Evolutionary conservation across 2,329 filamentous ascomycete genomes (phyloP).

Genomic region (Penicillium sumatraense): DNA sequence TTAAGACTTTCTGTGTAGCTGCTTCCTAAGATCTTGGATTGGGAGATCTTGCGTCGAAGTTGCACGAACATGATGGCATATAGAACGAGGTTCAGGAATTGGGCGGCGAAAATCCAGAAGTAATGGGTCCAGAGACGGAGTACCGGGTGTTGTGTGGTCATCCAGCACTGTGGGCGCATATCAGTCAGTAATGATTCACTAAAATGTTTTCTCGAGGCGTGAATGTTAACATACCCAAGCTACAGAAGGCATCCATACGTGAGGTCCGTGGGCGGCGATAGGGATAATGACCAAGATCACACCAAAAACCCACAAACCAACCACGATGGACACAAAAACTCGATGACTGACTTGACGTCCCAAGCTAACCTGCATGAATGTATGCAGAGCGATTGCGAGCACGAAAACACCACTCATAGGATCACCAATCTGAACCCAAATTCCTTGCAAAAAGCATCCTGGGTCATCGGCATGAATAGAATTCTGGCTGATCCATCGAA

Average conservation of each 20-base stretch:
- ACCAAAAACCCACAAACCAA: conserved; percentile 49
- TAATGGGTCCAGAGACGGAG: conserved; percentile 55
- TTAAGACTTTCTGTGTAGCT: conserved; percentile 33
- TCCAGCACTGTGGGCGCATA: conserved; percentile 51
- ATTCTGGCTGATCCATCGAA: conserved; percentile 48
- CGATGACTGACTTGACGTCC: conserved; percentile 47
- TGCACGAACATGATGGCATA: conserved; percentile 53
- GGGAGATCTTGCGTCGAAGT: conserved; percentile 44
- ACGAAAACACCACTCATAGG: conserved; percentile 54
- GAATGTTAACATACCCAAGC: conserved; percentile 48
- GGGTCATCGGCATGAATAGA: conserved; percentile 45
- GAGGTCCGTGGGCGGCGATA: conserved; percentile 40
- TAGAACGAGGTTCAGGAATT: conserved; percentile 53
- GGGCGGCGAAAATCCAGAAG: conserved; percentile 56
- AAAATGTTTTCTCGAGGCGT: background rate
- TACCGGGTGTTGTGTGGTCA: conserved; percentile 45
- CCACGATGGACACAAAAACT: conserved; percentile 46
- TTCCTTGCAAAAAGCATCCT: conserved; percentile 52
- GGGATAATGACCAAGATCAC: conserved; percentile 51
- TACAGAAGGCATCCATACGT: conserved; percentile 51
- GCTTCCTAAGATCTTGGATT: conserved; percentile 28
- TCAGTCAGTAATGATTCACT: background rate
- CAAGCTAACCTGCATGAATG: conserved; percentile 49
- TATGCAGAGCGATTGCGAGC: conserved; percentile 54
- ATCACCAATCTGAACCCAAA: conserved; percentile 55